A percentile compares a stretch with the other conserved stretches of the same genome.
These are phyloP conservation scores for Geosmithia putterillii DNA, from an alignment of 2,329 filamentous ascomycete genomes.

Conservation along the genomic window DNA sequence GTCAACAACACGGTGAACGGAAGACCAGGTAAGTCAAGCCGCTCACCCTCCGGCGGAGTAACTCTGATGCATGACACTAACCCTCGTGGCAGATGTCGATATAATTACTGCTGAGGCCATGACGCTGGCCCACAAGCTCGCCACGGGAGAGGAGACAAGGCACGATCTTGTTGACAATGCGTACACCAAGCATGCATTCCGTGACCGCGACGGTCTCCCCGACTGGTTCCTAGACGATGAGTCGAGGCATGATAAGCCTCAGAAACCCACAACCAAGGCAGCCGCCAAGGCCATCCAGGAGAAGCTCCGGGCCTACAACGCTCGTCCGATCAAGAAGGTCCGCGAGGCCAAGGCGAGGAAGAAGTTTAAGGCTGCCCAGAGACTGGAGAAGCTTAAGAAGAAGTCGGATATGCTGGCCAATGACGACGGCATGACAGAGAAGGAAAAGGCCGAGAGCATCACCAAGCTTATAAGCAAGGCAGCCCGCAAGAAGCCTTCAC, in stretches of 20 bases:
- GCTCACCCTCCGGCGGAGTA: too few relatives aligned
- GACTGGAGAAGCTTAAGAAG: slow-evolving; percentile 89
- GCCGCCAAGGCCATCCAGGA: slow-evolving; percentile 88
- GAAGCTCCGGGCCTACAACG: slow-evolving; percentile 84
- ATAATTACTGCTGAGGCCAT: slow-evolving; percentile 99
- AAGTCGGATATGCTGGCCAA: slow-evolving; percentile 85
- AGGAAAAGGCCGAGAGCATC: slow-evolving; percentile 86
- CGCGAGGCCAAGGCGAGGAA: slow-evolving; percentile 92
- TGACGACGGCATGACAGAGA: slow-evolving; percentile 87
- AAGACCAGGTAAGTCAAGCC: slow-evolving; percentile 19
- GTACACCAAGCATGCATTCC: slow-evolving; percentile 88
- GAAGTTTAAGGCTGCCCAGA: slow-evolving; percentile 88
- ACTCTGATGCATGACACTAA: too few relatives aligned
- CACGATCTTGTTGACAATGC: slow-evolving; percentile 77
- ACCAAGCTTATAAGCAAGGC: slow-evolving; percentile 70
- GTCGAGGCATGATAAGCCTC: slow-evolving; percentile 63
- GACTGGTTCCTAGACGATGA: slow-evolving; percentile 99
- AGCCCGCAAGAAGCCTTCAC: slow-evolving; percentile 73
- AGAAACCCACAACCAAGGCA: slow-evolving; percentile 84
- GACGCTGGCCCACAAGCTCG: slow-evolving; percentile 88
- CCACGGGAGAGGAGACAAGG: slow-evolving; percentile 69
- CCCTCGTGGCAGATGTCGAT: slow-evolving; percentile 90
- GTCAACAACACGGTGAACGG: slow-evolving; percentile 41
- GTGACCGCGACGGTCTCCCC: slow-evolving; percentile 80
- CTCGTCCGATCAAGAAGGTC: slow-evolving; percentile 97